Evolutionary conservation across 495 filamentous ascomycete genomes (phyloP).

Genomic region (Hypoxylon fragiforme): DNA sequence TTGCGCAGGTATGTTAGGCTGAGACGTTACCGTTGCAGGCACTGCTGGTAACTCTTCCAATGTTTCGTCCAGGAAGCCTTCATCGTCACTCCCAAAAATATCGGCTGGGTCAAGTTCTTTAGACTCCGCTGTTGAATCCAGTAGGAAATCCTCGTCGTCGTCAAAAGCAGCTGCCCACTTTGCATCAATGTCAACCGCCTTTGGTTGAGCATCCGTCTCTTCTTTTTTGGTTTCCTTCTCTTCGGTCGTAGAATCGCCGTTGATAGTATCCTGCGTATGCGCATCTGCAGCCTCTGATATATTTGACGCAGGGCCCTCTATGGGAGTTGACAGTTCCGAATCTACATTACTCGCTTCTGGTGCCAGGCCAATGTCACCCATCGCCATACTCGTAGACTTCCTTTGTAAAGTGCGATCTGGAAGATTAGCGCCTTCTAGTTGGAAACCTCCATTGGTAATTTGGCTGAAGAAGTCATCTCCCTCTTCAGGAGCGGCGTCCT

Average conservation of each 20-base stretch:
- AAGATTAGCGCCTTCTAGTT: conserved; percentile 14
- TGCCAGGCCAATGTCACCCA: conserved; percentile 45
- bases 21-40: conserved; percentile 21
- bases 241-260: conserved; percentile 36
- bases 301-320: conserved; percentile 29
- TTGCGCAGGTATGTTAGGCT: conserved; percentile 29
- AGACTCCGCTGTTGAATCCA: conserved; percentile 39
- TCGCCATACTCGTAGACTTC: conserved; percentile 63
- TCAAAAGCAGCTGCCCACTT: conserved; percentile 86
- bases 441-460: conserved; percentile 34
- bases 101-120: conserved; percentile 56
- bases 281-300: conserved; percentile 22
- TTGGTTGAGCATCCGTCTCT: conserved; percentile 13
- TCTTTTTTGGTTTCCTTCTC: conserved; percentile 31
- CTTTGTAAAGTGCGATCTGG: conserved; percentile 48
- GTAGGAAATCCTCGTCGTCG: conserved; percentile 63
- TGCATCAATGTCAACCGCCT: conserved; percentile 63
- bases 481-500: conserved; percentile 42
- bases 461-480: conserved; percentile 57
- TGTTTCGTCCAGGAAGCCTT: conserved; percentile 69
- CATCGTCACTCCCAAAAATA: conserved; percentile 71
- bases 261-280: conserved; percentile 20
- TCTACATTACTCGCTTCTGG: conserved; percentile 27
- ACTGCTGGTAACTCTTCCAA: conserved; percentile 34
- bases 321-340: conserved; percentile 32